Evolutionary conservation across 176 grass and related monocot genomes (phyloP).

Genomic region (Triticum urartu): DNA sequence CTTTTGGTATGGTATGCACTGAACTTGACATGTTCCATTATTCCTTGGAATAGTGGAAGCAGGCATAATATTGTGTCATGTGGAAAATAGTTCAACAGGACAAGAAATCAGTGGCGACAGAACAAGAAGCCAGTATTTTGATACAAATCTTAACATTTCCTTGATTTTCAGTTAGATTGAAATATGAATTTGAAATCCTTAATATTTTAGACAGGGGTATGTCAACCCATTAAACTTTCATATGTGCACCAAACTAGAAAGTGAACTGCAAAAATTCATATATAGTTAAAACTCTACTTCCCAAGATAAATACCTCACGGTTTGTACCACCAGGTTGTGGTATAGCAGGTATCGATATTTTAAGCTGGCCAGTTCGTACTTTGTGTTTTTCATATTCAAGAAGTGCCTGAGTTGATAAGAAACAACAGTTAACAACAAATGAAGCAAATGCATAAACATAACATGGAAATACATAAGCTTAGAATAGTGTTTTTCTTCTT

Average conservation of each 20-base stretch:
- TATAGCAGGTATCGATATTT: constrained; percentile 59
- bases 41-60: not conserved
- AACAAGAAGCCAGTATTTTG: not conserved
- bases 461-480: constrained; percentile 19
- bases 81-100: not conserved
- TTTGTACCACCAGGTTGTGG: constrained; percentile 52
- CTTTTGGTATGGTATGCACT: not conserved
- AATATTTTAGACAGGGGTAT: not conserved
- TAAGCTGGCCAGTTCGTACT: constrained; percentile 86
- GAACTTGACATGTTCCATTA: not conserved
- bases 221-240: not conserved
- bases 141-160: not conserved
- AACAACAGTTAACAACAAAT: constrained; percentile 24
- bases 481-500: not conserved
- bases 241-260: not conserved
- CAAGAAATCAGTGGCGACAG: not conserved
- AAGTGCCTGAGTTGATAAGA: constrained; percentile 66
- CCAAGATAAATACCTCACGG: constrained; percentile 51
- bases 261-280: not conserved
- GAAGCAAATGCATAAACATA: constrained; percentile 21
- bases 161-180: constrained; percentile 9
- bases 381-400: constrained; percentile 98
- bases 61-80: not conserved
- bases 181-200: not conserved
- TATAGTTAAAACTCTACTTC: constrained; percentile 17